Evolutionary conservation across 108 stramenopile genomes (phyloP), one percentile per base, ranked within the genome.

Genomic region (Pseudonitzschia multistriata): DNA sequence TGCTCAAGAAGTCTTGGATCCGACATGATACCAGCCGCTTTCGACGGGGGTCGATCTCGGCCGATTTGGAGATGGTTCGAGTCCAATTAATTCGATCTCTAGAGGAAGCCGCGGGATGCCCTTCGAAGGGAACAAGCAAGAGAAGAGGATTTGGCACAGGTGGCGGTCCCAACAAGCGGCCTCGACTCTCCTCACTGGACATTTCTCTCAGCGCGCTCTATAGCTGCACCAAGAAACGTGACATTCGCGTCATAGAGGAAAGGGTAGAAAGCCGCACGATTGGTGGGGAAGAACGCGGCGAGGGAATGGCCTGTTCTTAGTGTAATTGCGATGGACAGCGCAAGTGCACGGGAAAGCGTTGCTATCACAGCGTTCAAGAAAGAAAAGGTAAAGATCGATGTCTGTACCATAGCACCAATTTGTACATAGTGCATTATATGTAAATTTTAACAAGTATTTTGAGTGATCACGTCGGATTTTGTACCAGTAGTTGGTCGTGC

Each of bases 1-100:
- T 90, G 25, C 52, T 91, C 45, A 71, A 71, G 35, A 78, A 88
- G 50, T 71, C 74, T 25, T 94, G 93, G 93, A 85, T 94, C 33
- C 70, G 71, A 29, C 77, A 78, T 59, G 40, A 64, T 19, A 61
- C 63, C 5, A 71, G 54, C 17, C 77, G 77, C 2, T 65, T 71
- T 28, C 70, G 77, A 42, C 62, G 71, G 17, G 76, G 70, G 29
- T 72, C 71, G 0, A 78, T 78, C 34, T 78, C 71, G 30, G 71
- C 70, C 66, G 72, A 78, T 40, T 45, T 78, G 27, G 77, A 78
- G 56, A 42, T 78, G 66, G 77, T 78, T 5, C 57, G 71, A 37
- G 65, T 66, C 3, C 70, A 66, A n/a, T 53, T 78, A 54, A 53
- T 52, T 24, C 65, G 63, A 49, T 29, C 62, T 24, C 25, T 70